Conservation (phyloP, 345 rosid species). For the Eutrema yunnanense region DNA sequence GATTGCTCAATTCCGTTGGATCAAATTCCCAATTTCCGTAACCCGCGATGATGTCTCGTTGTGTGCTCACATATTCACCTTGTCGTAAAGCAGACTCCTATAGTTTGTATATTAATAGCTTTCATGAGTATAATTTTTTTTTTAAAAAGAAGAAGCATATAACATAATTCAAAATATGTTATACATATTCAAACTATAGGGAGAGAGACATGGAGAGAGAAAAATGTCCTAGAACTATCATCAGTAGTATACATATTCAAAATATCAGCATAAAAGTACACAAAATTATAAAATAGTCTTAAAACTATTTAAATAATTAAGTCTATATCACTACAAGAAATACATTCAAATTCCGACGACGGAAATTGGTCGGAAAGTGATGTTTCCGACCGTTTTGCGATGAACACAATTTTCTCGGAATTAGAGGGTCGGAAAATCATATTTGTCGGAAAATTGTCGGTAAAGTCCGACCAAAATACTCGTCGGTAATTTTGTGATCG, state of each 20-base stretch:
- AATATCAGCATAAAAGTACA: background rate
- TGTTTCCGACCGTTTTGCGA: no score
- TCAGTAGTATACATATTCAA: background rate
- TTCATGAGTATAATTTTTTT: background rate
- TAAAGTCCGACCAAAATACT: no score
- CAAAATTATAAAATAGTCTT: background rate
- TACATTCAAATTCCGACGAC: no score
- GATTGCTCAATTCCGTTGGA: conserved; percentile 53
- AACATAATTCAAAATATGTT: background rate
- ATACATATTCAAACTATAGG: no score
- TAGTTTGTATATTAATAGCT: background rate
- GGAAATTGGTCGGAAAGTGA: no score
- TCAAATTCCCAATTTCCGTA: conserved; percentile 73
- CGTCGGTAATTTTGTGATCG: no score
- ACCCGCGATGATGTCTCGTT: conserved; percentile 49
- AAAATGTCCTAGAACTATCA: background rate
- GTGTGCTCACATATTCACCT: conserved; percentile 53
- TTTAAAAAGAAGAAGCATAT: background rate
- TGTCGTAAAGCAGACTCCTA: conserved; percentile 58
- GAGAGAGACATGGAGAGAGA: no score
- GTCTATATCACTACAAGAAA: background rate
- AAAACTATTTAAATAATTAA: background rate
- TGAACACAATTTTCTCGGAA: no score
- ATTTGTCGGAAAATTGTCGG: no score
- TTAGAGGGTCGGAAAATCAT: no score